These are phyloP conservation scores for Yamadazyma diddensiae DNA, from an alignment of 1,139 yeast species.

Conservation along the genomic window DNA sequence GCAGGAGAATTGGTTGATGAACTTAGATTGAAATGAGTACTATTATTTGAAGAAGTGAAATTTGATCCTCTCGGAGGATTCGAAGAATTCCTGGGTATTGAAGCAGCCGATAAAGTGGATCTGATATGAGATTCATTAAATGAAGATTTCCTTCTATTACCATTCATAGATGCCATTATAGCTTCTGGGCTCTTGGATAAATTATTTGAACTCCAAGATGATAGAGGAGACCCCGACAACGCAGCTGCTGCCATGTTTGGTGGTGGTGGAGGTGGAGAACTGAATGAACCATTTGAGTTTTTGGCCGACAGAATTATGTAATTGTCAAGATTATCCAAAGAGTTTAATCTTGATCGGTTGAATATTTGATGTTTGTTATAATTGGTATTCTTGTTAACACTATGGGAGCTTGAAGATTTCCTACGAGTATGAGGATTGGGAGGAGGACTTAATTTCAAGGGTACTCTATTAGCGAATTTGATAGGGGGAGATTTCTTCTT, in stretches of 20 bases:
- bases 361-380: conserved; percentile 30
- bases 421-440: conserved; percentile 20
- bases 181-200: conserved; percentile 19
- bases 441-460: conserved; percentile 42
- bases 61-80: conserved; percentile 3
- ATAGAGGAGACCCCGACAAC: conserved; percentile 23
- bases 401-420: conserved; percentile 26
- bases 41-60: conserved; percentile 3
- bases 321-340: conserved; percentile 43
- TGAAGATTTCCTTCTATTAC: conserved; percentile 38
- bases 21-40: conserved; percentile 1
- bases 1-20: conserved; percentile 5
- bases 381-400: conserved; percentile 14
- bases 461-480: conserved; percentile 45
- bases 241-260: conserved; percentile 14
- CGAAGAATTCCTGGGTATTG: conserved; percentile 19
- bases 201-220: conserved; percentile 24
- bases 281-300: conserved; percentile 34
- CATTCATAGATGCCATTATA: conserved; percentile 16
- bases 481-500: conserved; percentile 35
- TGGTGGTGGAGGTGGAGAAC: conserved; percentile 32
- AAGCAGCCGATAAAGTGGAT: conserved; percentile 35
- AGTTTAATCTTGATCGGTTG: conserved; percentile 41
- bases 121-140: conserved; percentile 45
- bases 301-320: conserved; percentile 41